A percentile compares a stretch with the other conserved stretches of the same genome.
Conservation (phyloP, 169 alveolate species). For the Plasmodium vinckei region DNA sequence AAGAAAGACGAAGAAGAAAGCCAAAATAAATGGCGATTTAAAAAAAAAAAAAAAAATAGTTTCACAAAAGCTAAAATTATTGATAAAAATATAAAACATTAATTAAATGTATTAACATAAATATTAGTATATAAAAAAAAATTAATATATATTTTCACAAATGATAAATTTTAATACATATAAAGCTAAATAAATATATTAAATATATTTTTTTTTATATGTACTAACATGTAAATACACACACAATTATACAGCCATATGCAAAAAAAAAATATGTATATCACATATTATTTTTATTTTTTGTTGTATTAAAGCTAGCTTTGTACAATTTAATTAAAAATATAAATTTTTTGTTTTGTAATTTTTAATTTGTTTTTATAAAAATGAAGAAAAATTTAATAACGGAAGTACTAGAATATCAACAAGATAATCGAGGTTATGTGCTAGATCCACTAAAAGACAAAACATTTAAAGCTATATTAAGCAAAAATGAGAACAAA, state of each 20-base stretch:
- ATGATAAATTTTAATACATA: too few species aligned
- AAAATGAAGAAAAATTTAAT: slow-evolving; percentile 68
- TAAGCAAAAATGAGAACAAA: slow-evolving; percentile 84
- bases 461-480: slow-evolving; percentile 82
- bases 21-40: too few species aligned
- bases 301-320: not conserved
- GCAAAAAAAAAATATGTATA: too few species aligned
- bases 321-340: not conserved
- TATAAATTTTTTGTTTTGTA: not conserved
- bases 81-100: too few species aligned
- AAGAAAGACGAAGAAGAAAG: too few species aligned
- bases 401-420: slow-evolving; percentile 69
- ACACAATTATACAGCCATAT: too few species aligned
- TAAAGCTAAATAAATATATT: too few species aligned
- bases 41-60: too few species aligned
- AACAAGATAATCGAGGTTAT: slow-evolving; percentile 87
- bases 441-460: slow-evolving; percentile 87
- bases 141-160: too few species aligned
- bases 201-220: not conserved
- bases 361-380: slow-evolving; percentile 7
- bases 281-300: slow-evolving; percentile 5
- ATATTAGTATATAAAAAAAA: too few species aligned
- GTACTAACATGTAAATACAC: not conserved
- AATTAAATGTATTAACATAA: too few species aligned
- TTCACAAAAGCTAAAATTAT: too few species aligned